These are phyloP conservation scores for Emiliania huxleyi DNA, from an alignment of 78 protist genomes.

Conservation along the genomic window DNA sequence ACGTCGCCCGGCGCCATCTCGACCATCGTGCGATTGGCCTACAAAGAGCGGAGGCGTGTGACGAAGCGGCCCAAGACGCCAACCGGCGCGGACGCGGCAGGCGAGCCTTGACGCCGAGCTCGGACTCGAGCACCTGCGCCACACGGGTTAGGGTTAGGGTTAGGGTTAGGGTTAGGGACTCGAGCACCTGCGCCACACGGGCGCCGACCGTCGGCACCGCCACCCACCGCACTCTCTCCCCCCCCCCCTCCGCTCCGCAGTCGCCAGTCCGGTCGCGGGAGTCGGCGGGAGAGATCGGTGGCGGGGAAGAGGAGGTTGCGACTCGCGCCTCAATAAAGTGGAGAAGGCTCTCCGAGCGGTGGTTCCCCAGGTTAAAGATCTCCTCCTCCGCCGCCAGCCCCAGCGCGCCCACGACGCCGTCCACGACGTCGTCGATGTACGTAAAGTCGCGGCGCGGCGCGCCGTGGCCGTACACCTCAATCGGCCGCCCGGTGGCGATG, in stretches of 20 bases:
- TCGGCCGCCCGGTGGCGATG: neutral
- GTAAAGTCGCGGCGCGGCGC: conserved; percentile 62
- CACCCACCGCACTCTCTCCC: too few species aligned
- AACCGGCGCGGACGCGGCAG: too few species aligned
- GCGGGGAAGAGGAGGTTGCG: too few species aligned
- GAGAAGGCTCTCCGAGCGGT: conserved; percentile 29
- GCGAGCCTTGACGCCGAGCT: neutral
- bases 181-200: too few species aligned
- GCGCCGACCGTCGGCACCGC: too few species aligned
- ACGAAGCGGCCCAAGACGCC: conserved; percentile 42
- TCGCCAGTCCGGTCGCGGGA: too few species aligned
- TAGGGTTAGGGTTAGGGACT: too few species aligned
- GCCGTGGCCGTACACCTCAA: neutral
- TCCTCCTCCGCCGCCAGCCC: conserved; percentile 22
- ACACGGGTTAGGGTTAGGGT: too few species aligned
- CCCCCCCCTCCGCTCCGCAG: too few species aligned
- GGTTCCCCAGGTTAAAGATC: conserved; percentile 64
- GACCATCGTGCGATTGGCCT: conserved; percentile 23
- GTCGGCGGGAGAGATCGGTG: too few species aligned
- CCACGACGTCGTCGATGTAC: conserved; percentile 54
- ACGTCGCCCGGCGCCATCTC: conserved; percentile 39
- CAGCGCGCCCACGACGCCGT: conserved; percentile 43
- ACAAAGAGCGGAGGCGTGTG: conserved; percentile 40
- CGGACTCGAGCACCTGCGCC: conserved; percentile 24
- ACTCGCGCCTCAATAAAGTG: neutral